Evolutionary conservation across 306 rosid species (phyloP).

Genomic region (Vicia villosa): DNA sequence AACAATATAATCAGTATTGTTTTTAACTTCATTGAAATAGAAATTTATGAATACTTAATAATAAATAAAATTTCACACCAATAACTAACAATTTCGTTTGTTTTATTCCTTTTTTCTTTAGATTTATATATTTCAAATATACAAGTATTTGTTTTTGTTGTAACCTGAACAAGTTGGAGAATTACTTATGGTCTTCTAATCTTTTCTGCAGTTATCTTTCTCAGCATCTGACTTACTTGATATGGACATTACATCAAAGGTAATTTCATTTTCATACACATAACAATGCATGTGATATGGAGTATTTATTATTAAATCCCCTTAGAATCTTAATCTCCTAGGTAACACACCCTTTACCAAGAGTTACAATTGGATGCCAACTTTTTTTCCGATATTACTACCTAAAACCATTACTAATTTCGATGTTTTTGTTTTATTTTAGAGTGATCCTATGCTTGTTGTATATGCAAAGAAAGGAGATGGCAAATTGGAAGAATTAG

Average conservation of each 20-base stretch:
- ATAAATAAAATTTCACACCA: background rate
- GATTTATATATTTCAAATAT: background rate
- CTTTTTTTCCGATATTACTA: too few relatives aligned
- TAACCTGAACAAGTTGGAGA: constrained; percentile 13
- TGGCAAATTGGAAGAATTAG: constrained; percentile 71
- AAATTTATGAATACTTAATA: too few relatives aligned
- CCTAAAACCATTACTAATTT: too few relatives aligned
- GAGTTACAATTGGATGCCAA: too few relatives aligned
- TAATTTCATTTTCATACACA: constrained; percentile 22
- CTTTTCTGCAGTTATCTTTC: constrained; percentile 62
- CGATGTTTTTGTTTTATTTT: constrained; percentile 16
- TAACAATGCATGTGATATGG: background rate
- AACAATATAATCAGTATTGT: too few relatives aligned
- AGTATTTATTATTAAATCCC: too few relatives aligned
- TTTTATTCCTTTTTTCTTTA: background rate
- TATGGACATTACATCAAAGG: constrained; percentile 62
- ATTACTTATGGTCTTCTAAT: constrained; percentile 35
- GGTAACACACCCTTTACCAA: too few relatives aligned
- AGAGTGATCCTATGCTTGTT: constrained; percentile 89
- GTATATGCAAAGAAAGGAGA: constrained; percentile 52
- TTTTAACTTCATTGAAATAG: too few relatives aligned
- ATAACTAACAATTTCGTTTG: background rate
- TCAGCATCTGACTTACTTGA: constrained; percentile 67
- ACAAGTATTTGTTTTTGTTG: background rate
- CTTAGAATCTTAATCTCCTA: too few relatives aligned